Conservation (phyloP, 495 filamentous ascomycete genomes). For the Penicillium maclennaniae region DNA sequence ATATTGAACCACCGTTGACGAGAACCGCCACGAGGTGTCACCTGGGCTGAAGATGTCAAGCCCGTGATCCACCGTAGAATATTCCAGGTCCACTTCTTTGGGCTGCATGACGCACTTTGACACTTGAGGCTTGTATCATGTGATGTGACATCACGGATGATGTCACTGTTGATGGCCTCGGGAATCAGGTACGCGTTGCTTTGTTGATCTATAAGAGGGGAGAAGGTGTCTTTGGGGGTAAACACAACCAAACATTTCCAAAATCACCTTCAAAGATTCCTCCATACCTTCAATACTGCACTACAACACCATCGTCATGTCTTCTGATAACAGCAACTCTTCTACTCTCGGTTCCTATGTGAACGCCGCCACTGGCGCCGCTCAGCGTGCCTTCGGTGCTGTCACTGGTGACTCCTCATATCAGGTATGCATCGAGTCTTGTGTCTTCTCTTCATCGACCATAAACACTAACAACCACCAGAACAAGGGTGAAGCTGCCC, state of each 20-base stretch:
- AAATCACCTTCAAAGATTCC: constrained; percentile 2
- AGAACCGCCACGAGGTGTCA: not conserved
- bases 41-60: not conserved
- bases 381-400: constrained; percentile 66
- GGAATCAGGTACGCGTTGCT: not conserved
- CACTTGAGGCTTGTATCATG: constrained; percentile 8
- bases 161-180: constrained; percentile 17
- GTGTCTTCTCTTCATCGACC: not conserved
- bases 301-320: constrained; percentile 26
- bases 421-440: constrained; percentile 46
- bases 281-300: constrained; percentile 2
- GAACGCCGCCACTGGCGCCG: constrained; percentile 69
- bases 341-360: constrained; percentile 80
- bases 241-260: not conserved
- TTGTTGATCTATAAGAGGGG: not conserved
- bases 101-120: constrained; percentile 8
- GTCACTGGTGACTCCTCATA: constrained; percentile 70
- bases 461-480: constrained; percentile 18
- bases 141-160: constrained; percentile 27
- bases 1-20: constrained; percentile 1
- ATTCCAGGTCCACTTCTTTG: not conserved
- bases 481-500: constrained; percentile 52
- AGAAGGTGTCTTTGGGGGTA: not conserved
- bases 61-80: constrained; percentile 8
- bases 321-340: constrained; percentile 57